Conservation (phyloP, 768 basidiomycete genomes). For the Pisolithus microcarpus region DNA sequence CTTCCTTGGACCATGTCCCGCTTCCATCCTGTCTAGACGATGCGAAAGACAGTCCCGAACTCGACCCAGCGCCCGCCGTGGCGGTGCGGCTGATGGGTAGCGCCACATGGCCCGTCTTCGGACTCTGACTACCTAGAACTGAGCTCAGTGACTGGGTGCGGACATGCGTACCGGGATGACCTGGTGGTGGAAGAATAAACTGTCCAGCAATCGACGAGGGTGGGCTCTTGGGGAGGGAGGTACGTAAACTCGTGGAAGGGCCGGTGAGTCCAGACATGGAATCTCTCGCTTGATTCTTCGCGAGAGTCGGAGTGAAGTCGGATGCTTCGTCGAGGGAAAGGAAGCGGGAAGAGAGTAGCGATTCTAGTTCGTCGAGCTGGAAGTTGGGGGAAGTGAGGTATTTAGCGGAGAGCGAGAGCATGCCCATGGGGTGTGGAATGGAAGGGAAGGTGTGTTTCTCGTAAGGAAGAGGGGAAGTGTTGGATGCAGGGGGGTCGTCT, state of each 20-base stretch:
- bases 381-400: conserved; percentile 67
- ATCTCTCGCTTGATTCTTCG: conserved; percentile 56
- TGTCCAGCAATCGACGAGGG: conserved; percentile 39
- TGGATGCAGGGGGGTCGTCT: conserved; percentile 37
- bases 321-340: conserved; percentile 59
- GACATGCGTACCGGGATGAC: conserved; percentile 14
- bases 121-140: conserved; percentile 31
- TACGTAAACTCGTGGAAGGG: conserved; percentile 28
- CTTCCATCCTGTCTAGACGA: conserved; percentile 35
- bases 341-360: conserved; percentile 66
- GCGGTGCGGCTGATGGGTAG: conserved; percentile 30
- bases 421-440: conserved; percentile 62
- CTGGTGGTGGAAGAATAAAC: conserved; percentile 31
- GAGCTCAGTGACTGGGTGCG: conserved; percentile 27
- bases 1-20: conserved; percentile 33
- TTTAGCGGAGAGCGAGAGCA: conserved; percentile 51
- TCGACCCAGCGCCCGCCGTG: conserved; percentile 22
- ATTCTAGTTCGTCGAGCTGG: conserved; percentile 70
- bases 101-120: conserved; percentile 23
- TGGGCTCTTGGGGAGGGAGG: conserved; percentile 42
- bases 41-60: conserved; percentile 34
- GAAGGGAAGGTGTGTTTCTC: conserved; percentile 55
- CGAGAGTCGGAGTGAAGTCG: conserved; percentile 66
- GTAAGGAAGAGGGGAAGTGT: conserved; percentile 37
- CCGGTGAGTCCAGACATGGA: conserved; percentile 39